Evolutionary conservation across 2,329 filamentous ascomycete genomes (phyloP).

Genomic region (Cucurbitaria berberidis): DNA sequence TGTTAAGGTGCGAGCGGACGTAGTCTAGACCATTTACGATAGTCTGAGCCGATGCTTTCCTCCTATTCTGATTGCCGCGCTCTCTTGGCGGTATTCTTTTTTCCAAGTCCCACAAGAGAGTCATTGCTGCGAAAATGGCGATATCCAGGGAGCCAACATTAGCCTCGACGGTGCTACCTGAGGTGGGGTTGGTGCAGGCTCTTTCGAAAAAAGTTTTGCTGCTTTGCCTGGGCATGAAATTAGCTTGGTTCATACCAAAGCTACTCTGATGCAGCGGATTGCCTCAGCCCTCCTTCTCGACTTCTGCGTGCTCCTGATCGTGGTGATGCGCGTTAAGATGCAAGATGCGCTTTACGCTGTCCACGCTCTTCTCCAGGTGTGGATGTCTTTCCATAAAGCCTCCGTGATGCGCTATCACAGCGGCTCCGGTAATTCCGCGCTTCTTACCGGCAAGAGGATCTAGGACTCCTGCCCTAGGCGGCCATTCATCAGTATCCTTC

Average conservation of each 20-base stretch:
- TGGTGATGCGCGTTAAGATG: slow-evolving; percentile 39
- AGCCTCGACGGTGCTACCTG: background rate
- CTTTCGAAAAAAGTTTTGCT: background rate
- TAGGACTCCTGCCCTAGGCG: slow-evolving; percentile 64
- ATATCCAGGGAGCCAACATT: background rate
- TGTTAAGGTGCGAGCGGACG: too few relatives aligned
- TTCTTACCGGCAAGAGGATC: slow-evolving; percentile 54
- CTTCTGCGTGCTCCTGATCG: slow-evolving; percentile 9
- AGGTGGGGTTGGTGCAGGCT: background rate
- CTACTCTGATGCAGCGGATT: background rate
- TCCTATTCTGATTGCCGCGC: too few relatives aligned
- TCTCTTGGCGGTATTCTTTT: background rate
- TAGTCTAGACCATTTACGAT: too few relatives aligned
- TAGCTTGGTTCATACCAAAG: background rate
- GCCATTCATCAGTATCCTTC: slow-evolving; percentile 95
- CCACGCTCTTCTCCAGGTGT: slow-evolving; percentile 53
- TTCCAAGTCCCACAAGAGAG: background rate
- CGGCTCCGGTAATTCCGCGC: slow-evolving; percentile 24
- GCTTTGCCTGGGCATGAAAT: background rate
- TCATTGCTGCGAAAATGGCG: background rate
- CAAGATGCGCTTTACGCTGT: slow-evolving; percentile 54
- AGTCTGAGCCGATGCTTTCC: too few relatives aligned
- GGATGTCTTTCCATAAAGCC: slow-evolving; percentile 47
- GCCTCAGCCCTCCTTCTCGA: slow-evolving; percentile 16
- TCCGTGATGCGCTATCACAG: slow-evolving; percentile 23